Evolutionary conservation across 495 filamentous ascomycete species (phyloP).

Genomic region (Penicillium psychrofluorescens): DNA sequence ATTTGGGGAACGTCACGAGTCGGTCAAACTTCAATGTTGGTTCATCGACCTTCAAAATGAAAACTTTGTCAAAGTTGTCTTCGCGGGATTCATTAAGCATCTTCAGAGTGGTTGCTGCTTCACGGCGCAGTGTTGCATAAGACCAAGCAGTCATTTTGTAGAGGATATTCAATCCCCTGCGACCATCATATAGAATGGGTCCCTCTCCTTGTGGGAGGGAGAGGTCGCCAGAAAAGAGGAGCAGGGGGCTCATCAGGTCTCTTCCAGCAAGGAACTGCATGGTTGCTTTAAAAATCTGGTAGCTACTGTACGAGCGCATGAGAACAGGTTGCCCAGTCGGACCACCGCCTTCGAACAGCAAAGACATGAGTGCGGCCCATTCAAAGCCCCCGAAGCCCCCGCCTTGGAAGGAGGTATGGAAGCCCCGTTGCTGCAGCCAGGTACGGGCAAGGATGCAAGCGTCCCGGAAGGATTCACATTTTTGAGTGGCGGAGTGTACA

Average conservation of each 20-base stretch:
- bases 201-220: slow-evolving; percentile 17
- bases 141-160: slow-evolving; percentile 92
- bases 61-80: slow-evolving; percentile 76
- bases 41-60: slow-evolving; percentile 66
- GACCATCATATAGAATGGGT: slow-evolving; percentile 56
- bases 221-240: slow-evolving; percentile 38
- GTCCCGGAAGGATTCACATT: slow-evolving; percentile 67
- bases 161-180: slow-evolving; percentile 68
- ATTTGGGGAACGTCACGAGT: slow-evolving; percentile 26
- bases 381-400: slow-evolving; percentile 94
- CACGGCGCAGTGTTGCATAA: slow-evolving; percentile 60
- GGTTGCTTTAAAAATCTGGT: slow-evolving; percentile 88
- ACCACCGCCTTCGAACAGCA: slow-evolving; percentile 71
- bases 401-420: slow-evolving; percentile 53
- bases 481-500: slow-evolving; percentile 55
- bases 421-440: slow-evolving; percentile 86
- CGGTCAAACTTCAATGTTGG: slow-evolving; percentile 68
- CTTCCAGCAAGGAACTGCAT: slow-evolving; percentile 73
- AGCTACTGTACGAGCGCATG: slow-evolving; percentile 74
- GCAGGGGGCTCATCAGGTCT: slow-evolving; percentile 59
- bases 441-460: slow-evolving; percentile 77
- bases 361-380: slow-evolving; percentile 71
- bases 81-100: slow-evolving; percentile 65
- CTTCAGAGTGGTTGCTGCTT: slow-evolving; percentile 62
- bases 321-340: slow-evolving; percentile 62